A percentile compares a stretch with the other conserved stretches of the same genome.
Evolutionary conservation across 116 monocot genomes (phyloP).

Genomic region (Iris pallida): DNA sequence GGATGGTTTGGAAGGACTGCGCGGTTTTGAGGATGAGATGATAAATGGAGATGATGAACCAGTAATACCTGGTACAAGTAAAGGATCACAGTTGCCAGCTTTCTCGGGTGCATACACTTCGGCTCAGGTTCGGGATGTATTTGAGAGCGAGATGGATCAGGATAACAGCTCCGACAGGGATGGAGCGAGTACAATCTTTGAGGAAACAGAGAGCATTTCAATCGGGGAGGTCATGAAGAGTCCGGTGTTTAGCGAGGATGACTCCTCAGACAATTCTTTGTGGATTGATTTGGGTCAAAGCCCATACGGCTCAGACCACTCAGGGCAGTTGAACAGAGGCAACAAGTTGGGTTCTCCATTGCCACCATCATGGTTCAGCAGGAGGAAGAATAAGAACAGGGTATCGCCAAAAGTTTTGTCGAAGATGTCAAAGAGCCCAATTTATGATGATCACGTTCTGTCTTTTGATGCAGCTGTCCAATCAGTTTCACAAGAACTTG

Average conservation of each 20-base stretch:
- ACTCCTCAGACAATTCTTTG: conserved; percentile 57
- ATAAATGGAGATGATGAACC: conserved; percentile 28
- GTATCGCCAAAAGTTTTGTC: conserved; percentile 39
- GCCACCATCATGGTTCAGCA: conserved; percentile 55
- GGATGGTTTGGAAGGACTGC: conserved; percentile 56
- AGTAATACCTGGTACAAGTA: conserved; percentile 19
- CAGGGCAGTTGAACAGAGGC: conserved; percentile 38
- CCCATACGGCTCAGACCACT: conserved; percentile 65
- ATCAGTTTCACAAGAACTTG: conserved; percentile 74
- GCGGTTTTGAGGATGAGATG: conserved; percentile 46
- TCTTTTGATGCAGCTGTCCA: conserved; percentile 92
- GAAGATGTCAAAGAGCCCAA: conserved; percentile 52
- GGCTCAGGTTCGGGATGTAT: conserved; percentile 69
- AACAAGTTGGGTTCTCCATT: conserved; percentile 63
- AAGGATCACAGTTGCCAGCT: conserved; percentile 60
- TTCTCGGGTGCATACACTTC: conserved; percentile 85
- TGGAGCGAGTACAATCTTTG: conserved; percentile 81
- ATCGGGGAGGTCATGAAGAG: conserved; percentile 78
- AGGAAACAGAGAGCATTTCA: conserved; percentile 80
- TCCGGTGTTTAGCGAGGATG: conserved; percentile 69
- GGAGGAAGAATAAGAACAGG: conserved; percentile 48
- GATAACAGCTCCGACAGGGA: conserved; percentile 85
- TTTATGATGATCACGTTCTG: conserved; percentile 47
- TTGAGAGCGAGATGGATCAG: conserved; percentile 72
- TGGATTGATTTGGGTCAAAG: conserved; percentile 98